Evolutionary conservation across 495 filamentous ascomycete species (phyloP), one percentile per base, ranked within the genome.

Genomic region (Podospora bellae-mahoneyi): DNA sequence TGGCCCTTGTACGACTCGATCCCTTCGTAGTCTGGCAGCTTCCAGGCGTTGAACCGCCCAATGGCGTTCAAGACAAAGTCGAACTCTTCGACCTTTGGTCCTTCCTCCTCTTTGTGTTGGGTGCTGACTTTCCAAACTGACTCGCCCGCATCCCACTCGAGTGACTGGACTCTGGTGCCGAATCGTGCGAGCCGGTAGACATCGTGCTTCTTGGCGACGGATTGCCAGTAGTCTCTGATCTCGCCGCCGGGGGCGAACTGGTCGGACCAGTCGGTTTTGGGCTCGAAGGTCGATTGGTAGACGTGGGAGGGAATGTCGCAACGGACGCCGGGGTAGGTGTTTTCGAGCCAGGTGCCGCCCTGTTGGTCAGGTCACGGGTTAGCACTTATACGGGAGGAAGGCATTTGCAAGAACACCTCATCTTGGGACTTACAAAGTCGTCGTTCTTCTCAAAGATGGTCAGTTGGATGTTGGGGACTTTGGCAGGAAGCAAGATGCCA

Each of bases 361-460:
- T 78, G 30, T 5, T 32, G 30, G 7, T 62, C 20, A 2, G 55
- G 15, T 28, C 3, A 4, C 30, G 4, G 16, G 39, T 77, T 66
- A 73, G 71, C 23, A 28, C 60, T 3, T 16, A 19, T 3, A 15
- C 16, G 58, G 26, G 13, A 18, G 44, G 60, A 9, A 20, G 19
- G 23, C 23, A 23, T 23, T 23, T 23, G 0, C 1, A 23, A 23
- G 23, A 23, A 23, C 23, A 23, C 23, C 23, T 23, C 23, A 23
- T 23, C 23, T 23, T 23, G 23, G 23, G 23, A 72, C 77, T 72
- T 58, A 80, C 79, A 69, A 91, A 81, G 62, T 87, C 88, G 0
- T 78, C 77, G 70, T 92, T 93, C 80, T 92, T 92, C 76, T 93
- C 90, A 71, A 89, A 93, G 57, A 91, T 86, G 23, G 80, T 84